Conservation (phyloP, 164 flowering plant genomes). For the Stephania cephalantha region DNA sequence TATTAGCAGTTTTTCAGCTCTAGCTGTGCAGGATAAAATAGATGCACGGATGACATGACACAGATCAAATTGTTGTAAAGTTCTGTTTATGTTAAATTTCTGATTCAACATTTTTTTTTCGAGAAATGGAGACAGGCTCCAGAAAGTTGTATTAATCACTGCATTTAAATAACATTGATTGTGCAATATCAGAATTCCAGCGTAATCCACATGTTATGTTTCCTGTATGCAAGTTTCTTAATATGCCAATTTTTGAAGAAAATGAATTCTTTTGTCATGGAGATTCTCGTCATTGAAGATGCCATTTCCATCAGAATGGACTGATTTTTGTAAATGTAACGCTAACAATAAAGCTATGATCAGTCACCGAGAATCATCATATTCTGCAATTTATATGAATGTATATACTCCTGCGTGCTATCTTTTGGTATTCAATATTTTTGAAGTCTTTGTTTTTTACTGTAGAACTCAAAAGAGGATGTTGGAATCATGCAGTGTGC, state of each 20-base stretch:
- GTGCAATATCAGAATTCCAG: no score
- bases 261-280: background rate
- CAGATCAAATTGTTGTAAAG: no score
- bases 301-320: background rate
- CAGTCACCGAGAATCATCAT: background rate
- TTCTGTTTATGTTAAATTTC: no score
- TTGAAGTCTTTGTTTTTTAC: background rate
- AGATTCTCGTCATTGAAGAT: background rate
- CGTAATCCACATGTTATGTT: background rate
- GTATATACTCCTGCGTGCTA: background rate
- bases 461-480: conserved; percentile 67
- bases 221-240: background rate
- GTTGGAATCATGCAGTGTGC: conserved; percentile 32
- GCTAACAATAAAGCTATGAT: background rate
- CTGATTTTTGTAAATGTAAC: background rate
- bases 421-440: background rate
- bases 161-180: no score
- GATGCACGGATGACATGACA: no score
- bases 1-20: no score
- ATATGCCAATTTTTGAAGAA: background rate
- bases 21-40: no score
- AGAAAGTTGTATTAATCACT: no score
- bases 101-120: no score
- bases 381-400: background rate
- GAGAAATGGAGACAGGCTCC: no score